A percentile compares a stretch with the other conserved stretches of the same genome.
Conservation (phyloP, 2,329 filamentous ascomycete genomes). For the Botrytis porri region DNA sequence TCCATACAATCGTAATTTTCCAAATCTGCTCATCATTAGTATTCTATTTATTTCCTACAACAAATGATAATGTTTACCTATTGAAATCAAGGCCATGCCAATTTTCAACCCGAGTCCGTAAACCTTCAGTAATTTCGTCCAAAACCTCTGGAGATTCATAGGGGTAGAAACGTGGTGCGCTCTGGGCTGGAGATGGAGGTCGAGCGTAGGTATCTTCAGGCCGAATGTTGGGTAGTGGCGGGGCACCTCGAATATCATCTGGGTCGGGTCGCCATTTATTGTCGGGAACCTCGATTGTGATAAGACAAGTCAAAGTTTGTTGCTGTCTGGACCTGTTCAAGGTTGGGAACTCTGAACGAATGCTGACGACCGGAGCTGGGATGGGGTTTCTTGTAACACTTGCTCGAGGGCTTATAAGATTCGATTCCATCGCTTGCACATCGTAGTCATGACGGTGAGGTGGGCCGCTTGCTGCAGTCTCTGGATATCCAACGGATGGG, state of each 20-base stretch:
- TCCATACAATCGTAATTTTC: constrained; percentile 84
- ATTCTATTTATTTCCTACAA: not conserved
- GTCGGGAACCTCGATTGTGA: constrained; percentile 91
- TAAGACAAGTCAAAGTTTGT: constrained; percentile 88
- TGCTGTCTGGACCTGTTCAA: constrained; percentile 88
- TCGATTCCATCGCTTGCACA: constrained; percentile 91
- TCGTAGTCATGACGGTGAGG: constrained; percentile 87
- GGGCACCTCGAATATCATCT: constrained; percentile 67
- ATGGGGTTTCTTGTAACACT: constrained; percentile 77
- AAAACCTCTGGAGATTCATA: constrained; percentile 75
- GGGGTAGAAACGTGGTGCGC: constrained; percentile 58
- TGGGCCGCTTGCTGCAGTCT: constrained; percentile 67
- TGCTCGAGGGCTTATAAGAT: constrained; percentile 68
- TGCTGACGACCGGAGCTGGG: constrained; percentile 84
- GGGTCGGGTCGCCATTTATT: constrained; percentile 85
- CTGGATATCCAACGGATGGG: constrained; percentile 73
- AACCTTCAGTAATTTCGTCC: constrained; percentile 79
- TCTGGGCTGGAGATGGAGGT: constrained; percentile 55
- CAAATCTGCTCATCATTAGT: constrained; percentile 62
- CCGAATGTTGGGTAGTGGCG: constrained; percentile 43
- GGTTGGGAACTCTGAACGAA: constrained; percentile 95
- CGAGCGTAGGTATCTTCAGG: constrained; percentile 54
- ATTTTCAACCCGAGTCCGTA: constrained; percentile 88
- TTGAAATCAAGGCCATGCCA: constrained; percentile 96
- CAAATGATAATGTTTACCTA: constrained; percentile 48